Conservation (phyloP, 495 filamentous ascomycete species). For the Cercophora newfieldiana region DNA sequence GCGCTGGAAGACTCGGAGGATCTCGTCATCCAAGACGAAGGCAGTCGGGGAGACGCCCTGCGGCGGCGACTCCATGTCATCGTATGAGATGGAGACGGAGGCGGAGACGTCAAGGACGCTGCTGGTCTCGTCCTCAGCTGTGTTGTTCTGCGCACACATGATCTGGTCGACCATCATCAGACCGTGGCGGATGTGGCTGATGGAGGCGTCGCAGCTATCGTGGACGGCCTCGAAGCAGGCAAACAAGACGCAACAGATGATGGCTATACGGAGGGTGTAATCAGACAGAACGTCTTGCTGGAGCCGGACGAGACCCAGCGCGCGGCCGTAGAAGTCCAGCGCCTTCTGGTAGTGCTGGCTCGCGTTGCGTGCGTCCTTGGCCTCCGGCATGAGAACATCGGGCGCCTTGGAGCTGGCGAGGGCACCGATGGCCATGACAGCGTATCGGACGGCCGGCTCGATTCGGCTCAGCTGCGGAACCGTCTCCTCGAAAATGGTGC, state of each 20-base stretch:
- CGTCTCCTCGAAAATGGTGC: constrained; percentile 20
- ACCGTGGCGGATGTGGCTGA: constrained; percentile 30
- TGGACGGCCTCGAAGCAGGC: constrained; percentile 31
- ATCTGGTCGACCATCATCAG: constrained; percentile 28
- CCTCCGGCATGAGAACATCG: background rate
- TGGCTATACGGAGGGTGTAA: constrained; percentile 19
- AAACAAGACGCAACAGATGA: constrained; percentile 32
- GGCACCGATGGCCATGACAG: constrained; percentile 30
- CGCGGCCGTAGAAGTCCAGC: constrained; percentile 30
- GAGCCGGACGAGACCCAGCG: constrained; percentile 21
- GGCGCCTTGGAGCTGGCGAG: constrained; percentile 19
- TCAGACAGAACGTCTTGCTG: constrained; percentile 15
- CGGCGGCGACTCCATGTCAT: too few relatives aligned
- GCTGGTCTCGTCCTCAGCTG: too few relatives aligned
- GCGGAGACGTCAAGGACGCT: too few relatives aligned
- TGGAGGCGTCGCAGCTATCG: constrained; percentile 22
- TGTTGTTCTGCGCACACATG: too few relatives aligned
- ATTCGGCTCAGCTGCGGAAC: constrained; percentile 25
- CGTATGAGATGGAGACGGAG: too few relatives aligned
- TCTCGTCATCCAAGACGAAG: constrained; percentile 25
- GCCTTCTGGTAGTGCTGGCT: constrained; percentile 26
- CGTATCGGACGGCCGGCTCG: constrained; percentile 26
- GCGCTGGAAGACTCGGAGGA: constrained; percentile 28
- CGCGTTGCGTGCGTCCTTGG: background rate
- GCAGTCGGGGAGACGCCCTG: constrained; percentile 8